Conservation (phyloP, 2,329 filamentous ascomycete species). For the Colletotrichum gigasporum region DNA sequence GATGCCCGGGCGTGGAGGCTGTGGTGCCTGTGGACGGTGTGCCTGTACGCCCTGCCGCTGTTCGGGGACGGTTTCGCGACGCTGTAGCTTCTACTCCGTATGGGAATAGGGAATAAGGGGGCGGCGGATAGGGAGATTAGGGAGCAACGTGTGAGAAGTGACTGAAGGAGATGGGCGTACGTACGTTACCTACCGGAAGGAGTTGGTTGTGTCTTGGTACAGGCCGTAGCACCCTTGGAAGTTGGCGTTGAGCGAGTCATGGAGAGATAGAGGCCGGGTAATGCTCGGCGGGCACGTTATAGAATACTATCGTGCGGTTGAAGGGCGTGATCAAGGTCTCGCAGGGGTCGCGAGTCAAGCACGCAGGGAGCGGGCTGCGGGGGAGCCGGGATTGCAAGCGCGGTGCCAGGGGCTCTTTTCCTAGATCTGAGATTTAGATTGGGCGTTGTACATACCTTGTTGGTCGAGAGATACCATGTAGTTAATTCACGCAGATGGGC, state of each 20-base stretch:
- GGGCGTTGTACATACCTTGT: no score
- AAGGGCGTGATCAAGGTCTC: neutral
- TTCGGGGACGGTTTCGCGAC: conserved; percentile 28
- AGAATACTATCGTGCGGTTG: conserved; percentile 2
- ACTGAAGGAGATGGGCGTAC: neutral
- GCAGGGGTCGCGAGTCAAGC: conserved; percentile 20
- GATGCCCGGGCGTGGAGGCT: conserved; percentile 23
- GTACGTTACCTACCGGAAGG: neutral
- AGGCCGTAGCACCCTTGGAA: no score
- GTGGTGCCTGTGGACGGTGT: conserved; percentile 30
- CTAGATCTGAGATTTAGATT: no score
- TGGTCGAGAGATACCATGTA: neutral
- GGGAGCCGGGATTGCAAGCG: conserved; percentile 1
- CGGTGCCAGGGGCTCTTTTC: neutral
- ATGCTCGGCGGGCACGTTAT: neutral
- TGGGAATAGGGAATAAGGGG: no score
- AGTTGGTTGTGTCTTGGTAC: neutral
- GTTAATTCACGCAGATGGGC: neutral
- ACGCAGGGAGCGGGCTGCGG: conserved; percentile 21
- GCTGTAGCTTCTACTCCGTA: no score
- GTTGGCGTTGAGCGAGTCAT: conserved; percentile 25
- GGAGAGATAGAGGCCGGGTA: neutral
- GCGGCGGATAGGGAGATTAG: no score
- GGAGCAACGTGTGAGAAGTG: conserved; percentile 6
- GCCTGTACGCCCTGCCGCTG: conserved; percentile 23